Evolutionary conservation across 805 yeast species (phyloP), one percentile per base, ranked within the genome.

Genomic region (Lipomyces orientalis): DNA sequence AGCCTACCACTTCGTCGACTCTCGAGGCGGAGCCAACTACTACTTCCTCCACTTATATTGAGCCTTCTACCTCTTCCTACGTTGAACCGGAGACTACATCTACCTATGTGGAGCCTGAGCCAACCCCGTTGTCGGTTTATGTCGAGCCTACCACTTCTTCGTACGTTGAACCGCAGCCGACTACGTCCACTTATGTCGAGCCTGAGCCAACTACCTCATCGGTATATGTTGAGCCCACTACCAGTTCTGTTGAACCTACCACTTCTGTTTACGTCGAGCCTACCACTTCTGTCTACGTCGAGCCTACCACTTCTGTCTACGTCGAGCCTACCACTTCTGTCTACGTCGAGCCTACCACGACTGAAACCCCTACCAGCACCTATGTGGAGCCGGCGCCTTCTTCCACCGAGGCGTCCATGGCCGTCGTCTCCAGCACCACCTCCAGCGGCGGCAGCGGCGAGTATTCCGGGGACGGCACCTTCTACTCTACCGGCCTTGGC

Each of bases 401-500:
- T n/a, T 25, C 65, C 4, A 5, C 64, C 35, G 54, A 63, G 35
- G 51, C 64, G 10, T 34, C 65, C 43, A 5, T 64, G 34, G 31
- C 34, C 37, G 35, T 73, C 37, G 35, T 68, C 39, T 10, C 72
- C 51, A 54, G 70, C 46, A 55, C 68, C 51, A 35, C 70, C 56
- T 10, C 68, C 37, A 25, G 72, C 31, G 59, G 74, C 39, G 67
- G 74, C 61, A 37, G 71, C n/a, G 75, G 75, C 51, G 37, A 62
- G 52, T 78, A 70, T 76, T 55, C 72, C 54, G 79, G 81, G 52
- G 75, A 79, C 34, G 81, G 79, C 7, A 79, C 81, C 43, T 79
- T 66, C 75, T 79, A 77, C 71, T 73, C 71, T 43, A 73, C 75
- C 39, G 81, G 81, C 14, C 77, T 80, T 58, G 90, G 88, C 64